A percentile compares a stretch with the other conserved stretches of the same genome.
Evolutionary conservation across 1,284 basidiomycete genomes (phyloP).

Genomic region (Fistulinella cinereoalba): DNA sequence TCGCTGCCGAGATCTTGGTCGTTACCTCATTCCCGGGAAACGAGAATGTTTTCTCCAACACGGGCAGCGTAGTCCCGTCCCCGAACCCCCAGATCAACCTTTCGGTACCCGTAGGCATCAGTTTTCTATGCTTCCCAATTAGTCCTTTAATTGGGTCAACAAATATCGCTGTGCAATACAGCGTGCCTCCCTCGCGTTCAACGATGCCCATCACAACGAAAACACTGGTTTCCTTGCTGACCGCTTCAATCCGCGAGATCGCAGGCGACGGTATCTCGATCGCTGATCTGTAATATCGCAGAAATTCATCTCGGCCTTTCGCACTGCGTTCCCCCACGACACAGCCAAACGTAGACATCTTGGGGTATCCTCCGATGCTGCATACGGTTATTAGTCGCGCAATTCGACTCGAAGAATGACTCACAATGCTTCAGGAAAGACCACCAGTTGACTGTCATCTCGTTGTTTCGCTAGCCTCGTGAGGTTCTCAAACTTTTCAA

Average conservation of each 20-base stretch:
- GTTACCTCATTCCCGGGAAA: constrained; percentile 23
- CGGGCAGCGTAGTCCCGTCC: constrained; percentile 49
- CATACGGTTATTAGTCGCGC: not conserved
- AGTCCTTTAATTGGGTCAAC: constrained; percentile 57
- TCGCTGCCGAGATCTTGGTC: constrained; percentile 59
- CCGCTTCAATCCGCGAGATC: constrained; percentile 46
- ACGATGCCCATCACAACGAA: constrained; percentile 70
- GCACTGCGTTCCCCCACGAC: constrained; percentile 52
- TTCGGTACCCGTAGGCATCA: constrained; percentile 70
- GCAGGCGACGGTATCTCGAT: constrained; percentile 57
- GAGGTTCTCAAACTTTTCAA: constrained; percentile 55
- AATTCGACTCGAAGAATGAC: constrained; percentile 21
- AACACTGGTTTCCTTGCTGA: constrained; percentile 50
- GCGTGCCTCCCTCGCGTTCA: constrained; percentile 61
- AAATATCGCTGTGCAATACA: constrained; percentile 71
- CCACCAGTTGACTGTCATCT: constrained; percentile 54
- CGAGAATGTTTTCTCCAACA: constrained; percentile 38
- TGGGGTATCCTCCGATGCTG: constrained; percentile 68
- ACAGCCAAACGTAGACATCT: constrained; percentile 57
- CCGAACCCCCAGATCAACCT: constrained; percentile 69
- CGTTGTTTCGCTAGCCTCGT: constrained; percentile 50
- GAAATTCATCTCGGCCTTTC: constrained; percentile 60
- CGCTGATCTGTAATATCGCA: constrained; percentile 54
- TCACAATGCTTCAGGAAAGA: constrained; percentile 75
- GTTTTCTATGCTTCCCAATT: constrained; percentile 67